Evolutionary conservation across 345 rosid species (phyloP).

Genomic region (Populus nigra): DNA sequence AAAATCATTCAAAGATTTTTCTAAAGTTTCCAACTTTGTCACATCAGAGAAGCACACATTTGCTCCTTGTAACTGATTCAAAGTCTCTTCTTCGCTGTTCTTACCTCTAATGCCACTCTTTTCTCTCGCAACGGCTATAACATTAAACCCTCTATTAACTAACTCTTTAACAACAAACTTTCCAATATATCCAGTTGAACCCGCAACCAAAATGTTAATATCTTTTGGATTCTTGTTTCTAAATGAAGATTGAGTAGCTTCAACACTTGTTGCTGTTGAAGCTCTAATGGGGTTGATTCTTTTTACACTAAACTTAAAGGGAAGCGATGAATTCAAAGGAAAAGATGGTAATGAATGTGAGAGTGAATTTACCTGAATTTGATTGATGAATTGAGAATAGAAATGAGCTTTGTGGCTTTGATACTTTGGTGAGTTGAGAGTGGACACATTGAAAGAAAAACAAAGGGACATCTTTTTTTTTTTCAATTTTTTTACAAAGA

Average conservation of each 20-base stretch:
- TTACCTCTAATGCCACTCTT: constrained; percentile 73
- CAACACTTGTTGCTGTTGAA: constrained; percentile 37
- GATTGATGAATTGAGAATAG: constrained; percentile 40
- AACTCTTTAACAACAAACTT: constrained; percentile 80
- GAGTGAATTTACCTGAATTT: constrained; percentile 51
- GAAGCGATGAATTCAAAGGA: constrained; percentile 16
- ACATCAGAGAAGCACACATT: constrained; percentile 86
- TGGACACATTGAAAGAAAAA: constrained; percentile 43
- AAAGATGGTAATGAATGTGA: constrained; percentile 24
- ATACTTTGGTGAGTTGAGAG: constrained; percentile 30
- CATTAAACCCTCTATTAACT: constrained; percentile 76
- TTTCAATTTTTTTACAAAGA: background rate
- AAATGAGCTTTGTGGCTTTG: constrained; percentile 29
- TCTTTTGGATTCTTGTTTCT: constrained; percentile 60
- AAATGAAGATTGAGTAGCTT: constrained; percentile 40
- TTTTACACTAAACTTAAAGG: constrained; percentile 28
- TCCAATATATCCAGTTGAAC: constrained; percentile 94
- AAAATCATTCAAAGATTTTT: constrained; percentile 46
- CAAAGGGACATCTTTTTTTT: constrained; percentile 27
- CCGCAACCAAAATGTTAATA: constrained; percentile 70
- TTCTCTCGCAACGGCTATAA: constrained; percentile 77
- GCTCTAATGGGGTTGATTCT: constrained; percentile 39
- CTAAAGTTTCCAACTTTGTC: constrained; percentile 48
- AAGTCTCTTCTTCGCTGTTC: constrained; percentile 59
- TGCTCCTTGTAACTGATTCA: constrained; percentile 58